Conservation (phyloP, 2,329 filamentous ascomycete species). For the Fusarium sp. region DNA sequence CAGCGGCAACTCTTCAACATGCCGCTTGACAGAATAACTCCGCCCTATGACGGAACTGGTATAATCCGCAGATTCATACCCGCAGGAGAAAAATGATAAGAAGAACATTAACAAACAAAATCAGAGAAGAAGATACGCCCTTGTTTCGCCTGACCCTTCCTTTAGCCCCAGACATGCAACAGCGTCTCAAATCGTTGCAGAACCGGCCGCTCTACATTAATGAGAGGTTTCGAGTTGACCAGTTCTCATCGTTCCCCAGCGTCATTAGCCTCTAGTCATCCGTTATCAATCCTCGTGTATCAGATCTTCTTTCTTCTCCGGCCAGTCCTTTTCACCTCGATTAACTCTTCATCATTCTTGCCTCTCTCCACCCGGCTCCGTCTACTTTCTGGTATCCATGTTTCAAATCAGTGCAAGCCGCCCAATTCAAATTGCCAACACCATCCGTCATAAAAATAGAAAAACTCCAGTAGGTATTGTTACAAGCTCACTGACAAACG, state of each 20-base stretch:
- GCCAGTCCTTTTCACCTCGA: slow-evolving; percentile 11
- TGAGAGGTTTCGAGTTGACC: slow-evolving; percentile 18
- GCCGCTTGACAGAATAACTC: slow-evolving; percentile 38
- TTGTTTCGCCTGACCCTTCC: slow-evolving; percentile 27
- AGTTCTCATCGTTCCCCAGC: slow-evolving; percentile 12
- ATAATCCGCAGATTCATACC: slow-evolving; percentile 15
- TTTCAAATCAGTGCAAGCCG: slow-evolving; percentile 40
- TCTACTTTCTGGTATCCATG: slow-evolving; percentile 38
- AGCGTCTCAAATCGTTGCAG: slow-evolving; percentile 27
- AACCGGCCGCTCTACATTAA: slow-evolving; percentile 15
- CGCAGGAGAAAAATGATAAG: background rate
- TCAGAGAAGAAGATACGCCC: slow-evolving; percentile 20
- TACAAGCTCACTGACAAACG: slow-evolving; percentile 45
- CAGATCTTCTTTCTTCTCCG: slow-evolving; percentile 8
- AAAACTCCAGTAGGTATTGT: slow-evolving; percentile 42
- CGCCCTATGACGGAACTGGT: slow-evolving; percentile 17
- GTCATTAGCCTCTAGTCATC: slow-evolving; percentile 35
- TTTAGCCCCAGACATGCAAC: slow-evolving; percentile 28
- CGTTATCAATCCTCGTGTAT: slow-evolving; percentile 32
- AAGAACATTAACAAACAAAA: slow-evolving; percentile 12
- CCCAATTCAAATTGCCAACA: slow-evolving; percentile 44
- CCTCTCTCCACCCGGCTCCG: slow-evolving; percentile 10
- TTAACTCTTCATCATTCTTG: slow-evolving; percentile 23
- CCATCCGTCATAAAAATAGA: slow-evolving; percentile 39
- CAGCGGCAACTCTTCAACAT: slow-evolving; percentile 16